These are phyloP conservation scores for Tuber calosporum DNA, from an alignment of 495 filamentous ascomycete genomes.

Conservation along the genomic window DNA sequence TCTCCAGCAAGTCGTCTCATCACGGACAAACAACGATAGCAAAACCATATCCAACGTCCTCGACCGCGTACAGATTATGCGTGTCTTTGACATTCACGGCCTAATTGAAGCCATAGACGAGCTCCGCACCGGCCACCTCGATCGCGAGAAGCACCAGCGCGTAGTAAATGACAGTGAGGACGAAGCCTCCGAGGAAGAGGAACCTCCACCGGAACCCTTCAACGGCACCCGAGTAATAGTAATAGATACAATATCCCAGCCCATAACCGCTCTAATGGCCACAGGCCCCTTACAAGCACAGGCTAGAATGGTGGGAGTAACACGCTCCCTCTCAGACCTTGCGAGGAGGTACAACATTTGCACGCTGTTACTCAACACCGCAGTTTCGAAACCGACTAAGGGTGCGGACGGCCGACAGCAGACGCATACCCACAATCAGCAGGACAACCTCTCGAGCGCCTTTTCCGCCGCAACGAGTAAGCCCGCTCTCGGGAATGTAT, in stretches of 20 bases:
- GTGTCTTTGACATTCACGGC: slow-evolving; percentile 41
- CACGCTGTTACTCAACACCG: background rate
- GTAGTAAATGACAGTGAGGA: background rate
- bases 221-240: slow-evolving; percentile 24
- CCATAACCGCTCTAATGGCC: slow-evolving; percentile 12
- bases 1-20: slow-evolving; percentile 28
- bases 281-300: slow-evolving; percentile 1
- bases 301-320: slow-evolving; percentile 26
- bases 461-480: slow-evolving; percentile 16
- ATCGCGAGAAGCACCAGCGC: background rate
- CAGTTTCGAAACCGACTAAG: background rate
- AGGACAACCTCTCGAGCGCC: slow-evolving; percentile 15
- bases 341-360: background rate
- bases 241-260: slow-evolving; percentile 31
- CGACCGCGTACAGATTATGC: slow-evolving; percentile 38
- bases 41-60: slow-evolving; percentile 18
- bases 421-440: slow-evolving; percentile 2
- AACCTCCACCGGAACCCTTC: background rate
- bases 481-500: slow-evolving; percentile 30
- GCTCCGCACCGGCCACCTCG: slow-evolving; percentile 13
- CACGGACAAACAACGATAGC: slow-evolving; percentile 1
- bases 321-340: background rate
- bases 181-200: background rate
- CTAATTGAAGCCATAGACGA: slow-evolving; percentile 39
- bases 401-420: background rate